Evolutionary conservation across 1,139 yeast genomes (phyloP).

Genomic region (Pichiaceae sp.): DNA sequence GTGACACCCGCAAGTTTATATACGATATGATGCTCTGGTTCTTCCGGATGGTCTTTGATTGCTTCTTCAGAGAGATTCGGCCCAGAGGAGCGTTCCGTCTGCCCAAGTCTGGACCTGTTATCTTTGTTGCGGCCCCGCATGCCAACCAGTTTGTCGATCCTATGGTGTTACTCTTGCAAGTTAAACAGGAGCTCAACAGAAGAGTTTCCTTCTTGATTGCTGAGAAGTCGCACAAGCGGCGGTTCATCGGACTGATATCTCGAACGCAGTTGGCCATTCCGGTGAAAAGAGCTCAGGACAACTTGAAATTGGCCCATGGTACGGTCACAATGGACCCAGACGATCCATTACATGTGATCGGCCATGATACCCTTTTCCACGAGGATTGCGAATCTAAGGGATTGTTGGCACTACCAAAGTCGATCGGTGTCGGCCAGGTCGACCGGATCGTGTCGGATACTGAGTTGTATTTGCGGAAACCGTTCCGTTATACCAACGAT

Average conservation of each 20-base stretch:
- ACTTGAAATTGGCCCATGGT: conserved; percentile 33
- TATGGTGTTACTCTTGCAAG: conserved; percentile 73
- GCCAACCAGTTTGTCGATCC: conserved; percentile 97
- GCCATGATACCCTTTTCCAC: conserved; percentile 58
- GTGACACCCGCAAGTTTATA: conserved; percentile 20
- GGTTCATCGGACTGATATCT: conserved; percentile 69
- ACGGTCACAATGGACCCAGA: conserved; percentile 29
- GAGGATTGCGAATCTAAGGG: conserved; percentile 61
- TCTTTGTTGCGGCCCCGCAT: conserved; percentile 96
- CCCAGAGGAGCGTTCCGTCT: conserved; percentile 87
- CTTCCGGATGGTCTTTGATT: conserved; percentile 24
- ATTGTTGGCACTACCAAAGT: conserved; percentile 67
- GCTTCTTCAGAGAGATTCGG: conserved; percentile 80
- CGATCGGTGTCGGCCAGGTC: conserved; percentile 72
- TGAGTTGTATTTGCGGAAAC: conserved; percentile 60
- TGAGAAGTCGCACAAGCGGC: conserved; percentile 61
- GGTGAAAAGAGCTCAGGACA: conserved; percentile 87
- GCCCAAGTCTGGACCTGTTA: conserved; percentile 78
- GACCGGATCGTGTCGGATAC: conserved; percentile 65
- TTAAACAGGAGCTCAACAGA: conserved; percentile 60
- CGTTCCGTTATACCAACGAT: conserved; percentile 39
- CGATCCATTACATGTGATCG: conserved; percentile 42
- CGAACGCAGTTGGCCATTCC: conserved; percentile 77
- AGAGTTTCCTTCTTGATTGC: conserved; percentile 85
- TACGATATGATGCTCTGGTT: conserved; percentile 30